Evolutionary conservation across 140 eudicot genomes (phyloP).

Genomic region (Senecio squalidus): DNA sequence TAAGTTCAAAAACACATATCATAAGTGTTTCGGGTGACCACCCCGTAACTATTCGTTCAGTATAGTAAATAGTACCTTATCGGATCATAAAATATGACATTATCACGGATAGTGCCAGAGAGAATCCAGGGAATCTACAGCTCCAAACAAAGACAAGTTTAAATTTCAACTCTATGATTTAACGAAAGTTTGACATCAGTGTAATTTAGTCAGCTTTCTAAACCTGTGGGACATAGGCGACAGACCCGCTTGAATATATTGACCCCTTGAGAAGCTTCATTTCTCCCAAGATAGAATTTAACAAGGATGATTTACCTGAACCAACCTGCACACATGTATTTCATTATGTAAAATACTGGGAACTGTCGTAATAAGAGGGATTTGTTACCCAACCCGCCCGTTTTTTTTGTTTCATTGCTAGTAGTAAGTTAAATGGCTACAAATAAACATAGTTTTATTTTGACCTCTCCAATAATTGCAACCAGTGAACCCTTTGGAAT

Average conservation of each 20-base stretch:
- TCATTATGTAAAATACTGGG: neutral
- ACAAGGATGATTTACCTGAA: slow-evolving; percentile 91
- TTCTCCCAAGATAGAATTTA: slow-evolving; percentile 66
- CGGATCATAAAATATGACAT: slow-evolving; percentile 63
- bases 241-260: slow-evolving; percentile 42
- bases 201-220: neutral
- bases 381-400: neutral
- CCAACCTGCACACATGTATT: slow-evolving; percentile 67
- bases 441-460: neutral
- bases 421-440: neutral
- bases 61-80: slow-evolving; percentile 47
- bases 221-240: slow-evolving; percentile 93
- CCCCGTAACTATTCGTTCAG: too few relatives aligned
- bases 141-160: slow-evolving; percentile 18
- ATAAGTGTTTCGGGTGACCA: neutral
- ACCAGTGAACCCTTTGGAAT: slow-evolving; percentile 72
- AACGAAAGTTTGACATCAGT: neutral
- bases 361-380: too few relatives aligned
- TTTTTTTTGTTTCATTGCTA: neutral
- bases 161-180: slow-evolving; percentile 1
- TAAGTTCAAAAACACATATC: neutral
- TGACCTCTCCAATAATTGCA: slow-evolving; percentile 89
- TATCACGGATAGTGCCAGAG: slow-evolving; percentile 90
- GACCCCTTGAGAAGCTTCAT: slow-evolving; percentile 63
- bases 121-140: slow-evolving; percentile 90